A percentile compares a stretch with the other conserved stretches of the same genome.
phyloP scores from a whole-genome alignment of 495 filamentous ascomycete genomes.

The Penicillium subrubescens region DNA sequence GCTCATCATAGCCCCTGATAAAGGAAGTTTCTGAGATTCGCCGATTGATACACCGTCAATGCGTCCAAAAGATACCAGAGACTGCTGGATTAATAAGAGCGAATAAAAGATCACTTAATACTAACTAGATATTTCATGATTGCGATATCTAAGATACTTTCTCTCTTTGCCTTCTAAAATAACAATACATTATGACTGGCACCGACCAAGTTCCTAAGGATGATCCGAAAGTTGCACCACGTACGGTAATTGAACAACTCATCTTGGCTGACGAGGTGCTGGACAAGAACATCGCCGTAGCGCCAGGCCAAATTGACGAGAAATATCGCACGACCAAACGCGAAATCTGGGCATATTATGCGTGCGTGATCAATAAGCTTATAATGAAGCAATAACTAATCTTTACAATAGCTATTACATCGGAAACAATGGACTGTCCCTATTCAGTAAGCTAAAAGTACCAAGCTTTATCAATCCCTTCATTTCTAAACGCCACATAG shows the following conservation, averaged over 20 bases:
- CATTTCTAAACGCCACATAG: conserved; percentile 15
- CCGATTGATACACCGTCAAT: too few relatives aligned
- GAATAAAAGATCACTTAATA: too few relatives aligned
- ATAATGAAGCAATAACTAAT: background rate
- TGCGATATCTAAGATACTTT: too few relatives aligned
- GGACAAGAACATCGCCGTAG: too few relatives aligned
- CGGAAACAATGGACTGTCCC: conserved; percentile 60
- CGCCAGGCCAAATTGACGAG: too few relatives aligned
- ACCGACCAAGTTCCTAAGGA: background rate
- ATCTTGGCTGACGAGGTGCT: background rate
- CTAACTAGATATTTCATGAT: too few relatives aligned
- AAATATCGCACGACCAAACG: background rate
- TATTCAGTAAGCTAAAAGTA: conserved; percentile 49
- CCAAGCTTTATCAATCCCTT: background rate
- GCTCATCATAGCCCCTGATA: too few relatives aligned
- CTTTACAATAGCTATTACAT: conserved; percentile 53
- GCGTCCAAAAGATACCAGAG: too few relatives aligned
- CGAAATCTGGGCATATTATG: conserved; percentile 64
- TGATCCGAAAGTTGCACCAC: background rate
- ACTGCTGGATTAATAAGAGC: too few relatives aligned
- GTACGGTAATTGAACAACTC: background rate
- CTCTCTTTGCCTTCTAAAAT: too few relatives aligned
- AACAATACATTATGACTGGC: background rate
- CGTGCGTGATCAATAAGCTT: conserved; percentile 21
- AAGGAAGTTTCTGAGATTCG: too few relatives aligned